Percentiles rank a stretch among this genome's conserved stretches.
These are phyloP conservation scores for Irpex sp. DNA, from an alignment of 1,284 basidiomycete species.

Conservation along the genomic window DNA sequence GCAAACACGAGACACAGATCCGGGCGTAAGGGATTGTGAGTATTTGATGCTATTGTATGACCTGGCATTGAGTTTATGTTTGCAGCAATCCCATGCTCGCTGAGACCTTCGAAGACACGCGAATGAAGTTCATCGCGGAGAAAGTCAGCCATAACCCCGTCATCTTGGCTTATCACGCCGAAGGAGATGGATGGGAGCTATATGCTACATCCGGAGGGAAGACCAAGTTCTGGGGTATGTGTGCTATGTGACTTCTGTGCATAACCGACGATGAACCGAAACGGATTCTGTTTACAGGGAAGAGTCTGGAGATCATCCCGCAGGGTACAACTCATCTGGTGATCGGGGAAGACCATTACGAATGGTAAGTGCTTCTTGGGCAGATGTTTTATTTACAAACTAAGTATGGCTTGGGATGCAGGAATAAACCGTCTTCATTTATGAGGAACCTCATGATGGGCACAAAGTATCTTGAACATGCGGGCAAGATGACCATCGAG, in stretches of 20 bases:
- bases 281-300: conserved; percentile 45
- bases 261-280: conserved; percentile 18
- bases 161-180: conserved; percentile 80
- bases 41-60: conserved; percentile 15
- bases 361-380: conserved; percentile 48
- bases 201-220: conserved; percentile 71
- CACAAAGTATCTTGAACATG: conserved; percentile 85
- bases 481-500: conserved; percentile 70
- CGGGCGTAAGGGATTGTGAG: conserved; percentile 85
- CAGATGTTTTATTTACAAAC: neutral
- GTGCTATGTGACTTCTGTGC: conserved; percentile 14
- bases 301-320: conserved; percentile 82
- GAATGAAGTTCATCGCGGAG: conserved; percentile 82
- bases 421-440: conserved; percentile 85
- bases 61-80: conserved; percentile 4
- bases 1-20: conserved; percentile 78
- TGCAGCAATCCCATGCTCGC: conserved; percentile 82
- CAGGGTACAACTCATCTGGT: conserved; percentile 63
- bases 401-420: conserved; percentile 25
- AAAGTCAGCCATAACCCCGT: conserved; percentile 88
- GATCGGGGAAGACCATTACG: conserved; percentile 62
- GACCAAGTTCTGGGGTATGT: conserved; percentile 86
- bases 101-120: conserved; percentile 83
- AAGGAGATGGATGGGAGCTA: conserved; percentile 75
- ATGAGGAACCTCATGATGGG: conserved; percentile 89